phyloP scores from a whole-genome alignment of 2,329 filamentous ascomycete genomes.

The Fusarium papillatum region DNA sequence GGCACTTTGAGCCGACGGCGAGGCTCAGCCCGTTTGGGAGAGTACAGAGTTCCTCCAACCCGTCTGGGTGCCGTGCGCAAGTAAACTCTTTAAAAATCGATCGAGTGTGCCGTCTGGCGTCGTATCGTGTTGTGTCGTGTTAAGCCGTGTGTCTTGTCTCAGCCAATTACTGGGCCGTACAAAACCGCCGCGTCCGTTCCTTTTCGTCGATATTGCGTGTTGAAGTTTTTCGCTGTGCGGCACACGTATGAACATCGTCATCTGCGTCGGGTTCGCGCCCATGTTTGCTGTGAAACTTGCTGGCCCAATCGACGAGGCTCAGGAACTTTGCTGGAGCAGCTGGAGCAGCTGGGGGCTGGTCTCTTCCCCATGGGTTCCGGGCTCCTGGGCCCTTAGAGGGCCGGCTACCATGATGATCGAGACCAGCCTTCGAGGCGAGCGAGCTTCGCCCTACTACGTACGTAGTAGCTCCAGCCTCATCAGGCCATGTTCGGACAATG shows the following conservation, averaged over 20 bases:
- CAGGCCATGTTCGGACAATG: not conserved
- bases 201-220: conserved; percentile 28
- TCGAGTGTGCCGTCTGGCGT: conserved; percentile 18
- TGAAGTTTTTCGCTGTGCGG: conserved; percentile 13
- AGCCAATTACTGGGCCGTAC: conserved; percentile 13
- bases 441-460: not conserved
- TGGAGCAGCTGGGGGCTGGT: conserved; percentile 10
- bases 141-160: conserved; percentile 13
- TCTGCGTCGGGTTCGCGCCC: conserved; percentile 18
- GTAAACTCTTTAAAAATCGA: conserved; percentile 16
- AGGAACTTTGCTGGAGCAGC: conserved; percentile 18
- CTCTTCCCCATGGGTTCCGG: conserved; percentile 18
- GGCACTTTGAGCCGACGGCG: conserved; percentile 9
- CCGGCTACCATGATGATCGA: conserved; percentile 21
- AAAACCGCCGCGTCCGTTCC: conserved; percentile 12
- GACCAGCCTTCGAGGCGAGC: conserved; percentile 13
- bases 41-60: conserved; percentile 28
- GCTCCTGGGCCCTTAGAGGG: conserved; percentile 23
- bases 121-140: conserved; percentile 22
- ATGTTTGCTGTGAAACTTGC: conserved; percentile 16
- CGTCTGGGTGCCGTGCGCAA: conserved; percentile 16
- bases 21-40: conserved; percentile 21
- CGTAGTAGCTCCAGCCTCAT: conserved; percentile 3
- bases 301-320: conserved; percentile 24
- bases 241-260: conserved; percentile 38